These are phyloP conservation scores for Tetracladium setigerum DNA, from an alignment of 495 filamentous ascomycete species.

Conservation along the genomic window DNA sequence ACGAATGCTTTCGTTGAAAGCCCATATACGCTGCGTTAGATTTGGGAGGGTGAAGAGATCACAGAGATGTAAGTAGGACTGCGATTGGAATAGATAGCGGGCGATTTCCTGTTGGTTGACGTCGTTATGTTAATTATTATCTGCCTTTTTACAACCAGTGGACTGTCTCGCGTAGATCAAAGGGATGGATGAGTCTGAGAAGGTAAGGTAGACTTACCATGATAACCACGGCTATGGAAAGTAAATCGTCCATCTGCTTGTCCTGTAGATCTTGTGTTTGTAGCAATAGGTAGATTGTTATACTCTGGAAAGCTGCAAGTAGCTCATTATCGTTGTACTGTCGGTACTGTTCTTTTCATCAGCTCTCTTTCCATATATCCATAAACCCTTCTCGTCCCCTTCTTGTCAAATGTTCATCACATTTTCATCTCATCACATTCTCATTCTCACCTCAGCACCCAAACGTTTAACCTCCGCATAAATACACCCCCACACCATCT, in stretches of 20 bases:
- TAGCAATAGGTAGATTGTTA: constrained; percentile 4
- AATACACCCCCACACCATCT: constrained; percentile 1
- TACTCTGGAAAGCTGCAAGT: constrained; percentile 1
- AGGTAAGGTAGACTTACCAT: constrained; percentile 1
- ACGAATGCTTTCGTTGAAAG: constrained; percentile 1
- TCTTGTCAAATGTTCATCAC: too few species aligned
- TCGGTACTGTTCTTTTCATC: constrained; percentile 1
- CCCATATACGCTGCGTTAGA: background rate
- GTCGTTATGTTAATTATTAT: background rate
- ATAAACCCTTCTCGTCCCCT: background rate
- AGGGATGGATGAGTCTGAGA: background rate
- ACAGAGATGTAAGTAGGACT: background rate
- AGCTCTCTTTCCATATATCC: too few species aligned
- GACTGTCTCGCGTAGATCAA: constrained; percentile 2
- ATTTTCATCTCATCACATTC: too few species aligned
- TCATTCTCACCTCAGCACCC: background rate
- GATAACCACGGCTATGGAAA: background rate
- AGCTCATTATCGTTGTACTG: background rate
- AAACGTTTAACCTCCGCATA: background rate
- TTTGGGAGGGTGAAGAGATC: background rate
- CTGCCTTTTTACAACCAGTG: background rate
- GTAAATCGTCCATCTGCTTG: background rate
- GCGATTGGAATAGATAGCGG: background rate
- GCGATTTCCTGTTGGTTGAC: background rate
- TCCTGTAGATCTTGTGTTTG: background rate